A percentile compares a stretch with the other conserved stretches of the same genome.
Evolutionary conservation across 495 filamentous ascomycete genomes (phyloP).

Genomic region (Monascus purpureus): DNA sequence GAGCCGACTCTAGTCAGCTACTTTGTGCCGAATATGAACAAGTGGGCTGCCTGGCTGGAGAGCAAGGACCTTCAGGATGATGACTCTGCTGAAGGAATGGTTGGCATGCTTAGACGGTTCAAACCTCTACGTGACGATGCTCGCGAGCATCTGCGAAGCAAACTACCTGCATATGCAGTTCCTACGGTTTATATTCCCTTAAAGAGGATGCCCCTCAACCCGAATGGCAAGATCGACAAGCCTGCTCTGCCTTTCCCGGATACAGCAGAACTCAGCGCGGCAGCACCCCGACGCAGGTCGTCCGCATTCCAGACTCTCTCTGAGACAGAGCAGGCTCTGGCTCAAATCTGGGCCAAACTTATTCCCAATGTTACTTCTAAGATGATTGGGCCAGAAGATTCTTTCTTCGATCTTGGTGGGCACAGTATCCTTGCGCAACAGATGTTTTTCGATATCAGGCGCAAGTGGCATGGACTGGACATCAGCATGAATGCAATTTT

Average conservation of each 20-base stretch:
- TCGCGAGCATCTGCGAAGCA: conserved; percentile 58
- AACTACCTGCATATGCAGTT: conserved; percentile 69
- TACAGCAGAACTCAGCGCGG: conserved; percentile 40
- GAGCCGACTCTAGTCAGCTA: conserved; percentile 86
- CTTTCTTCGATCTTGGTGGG: conserved; percentile 82
- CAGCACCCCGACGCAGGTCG: conserved; percentile 21
- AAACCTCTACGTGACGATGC: conserved; percentile 56
- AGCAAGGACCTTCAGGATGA: conserved; percentile 38
- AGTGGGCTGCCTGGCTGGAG: conserved; percentile 56
- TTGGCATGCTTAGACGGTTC: conserved; percentile 48
- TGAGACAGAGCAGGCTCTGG: conserved; percentile 53
- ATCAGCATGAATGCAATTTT: conserved; percentile 69
- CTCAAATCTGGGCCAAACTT: conserved; percentile 48
- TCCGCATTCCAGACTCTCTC: conserved; percentile 30
- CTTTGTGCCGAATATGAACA: conserved; percentile 66
- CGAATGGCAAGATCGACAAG: conserved; percentile 90
- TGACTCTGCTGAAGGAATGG: conserved; percentile 37
- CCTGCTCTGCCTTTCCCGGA: conserved; percentile 86
- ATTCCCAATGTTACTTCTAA: conserved; percentile 40
- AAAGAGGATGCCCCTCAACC: conserved; percentile 72
- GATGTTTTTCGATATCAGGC: conserved; percentile 56
- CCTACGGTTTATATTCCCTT: conserved; percentile 72
- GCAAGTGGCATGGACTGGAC: conserved; percentile 49
- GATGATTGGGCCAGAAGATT: conserved; percentile 48
- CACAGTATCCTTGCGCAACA: conserved; percentile 81